phyloP scores from a whole-genome alignment of 352 stramenopile species.

The Phytophthora pini region DNA sequence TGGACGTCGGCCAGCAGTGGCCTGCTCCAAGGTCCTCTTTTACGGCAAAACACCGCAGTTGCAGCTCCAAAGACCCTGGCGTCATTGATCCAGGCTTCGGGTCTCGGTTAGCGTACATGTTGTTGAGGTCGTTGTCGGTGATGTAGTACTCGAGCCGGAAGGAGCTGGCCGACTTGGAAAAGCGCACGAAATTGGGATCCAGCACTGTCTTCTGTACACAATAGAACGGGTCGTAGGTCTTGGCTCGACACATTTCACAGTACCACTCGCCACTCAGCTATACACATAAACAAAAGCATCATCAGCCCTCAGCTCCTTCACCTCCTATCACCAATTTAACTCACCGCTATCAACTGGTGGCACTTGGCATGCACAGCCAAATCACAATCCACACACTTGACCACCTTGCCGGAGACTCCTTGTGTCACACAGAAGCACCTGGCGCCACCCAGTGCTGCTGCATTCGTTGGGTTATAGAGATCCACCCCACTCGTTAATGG shows the following conservation, averaged over 20 bases:
- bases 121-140: constrained; percentile 75
- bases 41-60: constrained; percentile 78
- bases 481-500: constrained; percentile 39
- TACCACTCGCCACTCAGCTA: constrained; percentile 66
- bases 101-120: constrained; percentile 67
- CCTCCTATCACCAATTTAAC: not conserved
- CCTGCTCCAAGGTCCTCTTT: constrained; percentile 77
- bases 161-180: constrained; percentile 50
- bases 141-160: constrained; percentile 77
- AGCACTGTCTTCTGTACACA: constrained; percentile 64
- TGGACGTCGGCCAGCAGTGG: constrained; percentile 76
- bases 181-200: constrained; percentile 67
- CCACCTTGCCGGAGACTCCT: constrained; percentile 43
- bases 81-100: constrained; percentile 59
- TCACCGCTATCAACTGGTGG: constrained; percentile 69
- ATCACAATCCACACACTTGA: constrained; percentile 60
- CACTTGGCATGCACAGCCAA: constrained; percentile 82
- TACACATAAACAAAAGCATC: constrained; percentile 7
- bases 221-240: constrained; percentile 79
- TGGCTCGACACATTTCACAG: constrained; percentile 73
- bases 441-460: constrained; percentile 43
- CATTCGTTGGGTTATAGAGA: constrained; percentile 40
- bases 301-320: constrained; percentile 4
- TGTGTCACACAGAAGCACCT: constrained; percentile 67
- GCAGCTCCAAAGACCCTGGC: constrained; percentile 69